phyloP scores from a whole-genome alignment of 345 rosid species.

The Gossypium thurberi region DNA sequence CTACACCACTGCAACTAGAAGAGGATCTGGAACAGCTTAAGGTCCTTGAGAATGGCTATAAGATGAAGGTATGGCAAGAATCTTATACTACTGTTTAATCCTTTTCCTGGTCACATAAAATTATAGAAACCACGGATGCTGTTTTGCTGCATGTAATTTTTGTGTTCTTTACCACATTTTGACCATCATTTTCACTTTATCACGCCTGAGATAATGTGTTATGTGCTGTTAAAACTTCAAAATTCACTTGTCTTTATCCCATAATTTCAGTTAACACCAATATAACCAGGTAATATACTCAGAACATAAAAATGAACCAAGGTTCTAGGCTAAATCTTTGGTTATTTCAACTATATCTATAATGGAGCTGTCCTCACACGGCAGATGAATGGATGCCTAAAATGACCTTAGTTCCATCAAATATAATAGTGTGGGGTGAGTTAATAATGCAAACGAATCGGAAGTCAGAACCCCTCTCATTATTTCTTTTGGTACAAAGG shows the following conservation, averaged over 20 bases:
- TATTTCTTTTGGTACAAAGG: too few species aligned
- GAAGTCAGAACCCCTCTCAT: background rate
- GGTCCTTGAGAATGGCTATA: slow-evolving; percentile 94
- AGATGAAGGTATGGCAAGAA: slow-evolving; percentile 65
- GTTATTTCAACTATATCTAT: background rate
- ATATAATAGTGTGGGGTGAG: background rate
- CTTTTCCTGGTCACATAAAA: background rate
- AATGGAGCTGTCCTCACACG: background rate
- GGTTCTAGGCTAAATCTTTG: background rate
- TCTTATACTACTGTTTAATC: background rate
- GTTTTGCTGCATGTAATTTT: background rate
- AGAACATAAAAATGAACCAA: background rate
- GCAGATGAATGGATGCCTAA: background rate
- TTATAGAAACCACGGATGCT: background rate
- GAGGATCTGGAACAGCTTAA: slow-evolving; percentile 98
- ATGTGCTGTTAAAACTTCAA: background rate
- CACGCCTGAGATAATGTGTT: background rate
- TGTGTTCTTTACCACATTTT: background rate
- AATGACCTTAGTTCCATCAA: background rate
- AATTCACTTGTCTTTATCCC: background rate
- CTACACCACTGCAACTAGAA: slow-evolving; percentile 85
- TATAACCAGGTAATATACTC: background rate
- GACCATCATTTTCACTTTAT: background rate
- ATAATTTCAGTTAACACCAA: background rate
- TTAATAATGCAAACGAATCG: background rate